Conservation (phyloP, 169 alveolate genomes). For the Cryptosporidium andersoni region DNA sequence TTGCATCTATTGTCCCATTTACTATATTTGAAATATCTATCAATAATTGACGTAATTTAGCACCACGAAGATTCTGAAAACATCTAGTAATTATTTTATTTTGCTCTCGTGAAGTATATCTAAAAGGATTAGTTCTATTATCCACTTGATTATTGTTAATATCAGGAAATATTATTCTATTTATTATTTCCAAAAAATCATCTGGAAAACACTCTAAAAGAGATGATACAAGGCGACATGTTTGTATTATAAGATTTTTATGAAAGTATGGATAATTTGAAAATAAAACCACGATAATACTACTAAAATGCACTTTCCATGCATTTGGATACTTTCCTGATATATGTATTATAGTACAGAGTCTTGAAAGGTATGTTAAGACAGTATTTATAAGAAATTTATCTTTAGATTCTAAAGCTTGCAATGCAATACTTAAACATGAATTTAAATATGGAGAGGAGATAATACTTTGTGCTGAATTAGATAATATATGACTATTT, state of each 20-base stretch:
- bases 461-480: slow-evolving; percentile 18
- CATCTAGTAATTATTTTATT: slow-evolving; percentile 2
- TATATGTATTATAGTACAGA: slow-evolving; percentile 18
- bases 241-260: slow-evolving; percentile 34
- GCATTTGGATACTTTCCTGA: slow-evolving; percentile 3
- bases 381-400: slow-evolving; percentile 28
- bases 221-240: slow-evolving; percentile 12
- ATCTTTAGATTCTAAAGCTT: slow-evolving; percentile 46
- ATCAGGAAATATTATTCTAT: slow-evolving; percentile 52
- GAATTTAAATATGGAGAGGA: slow-evolving; percentile 21
- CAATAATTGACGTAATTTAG: slow-evolving; percentile 35
- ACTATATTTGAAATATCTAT: slow-evolving; percentile 33
- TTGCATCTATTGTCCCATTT: slow-evolving; percentile 18
- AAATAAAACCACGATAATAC: slow-evolving; percentile 6
- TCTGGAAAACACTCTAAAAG: slow-evolving; percentile 33
- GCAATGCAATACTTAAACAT: slow-evolving; percentile 9
- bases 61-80: slow-evolving; percentile 12
- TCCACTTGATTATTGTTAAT: not conserved
- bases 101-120: slow-evolving; percentile 20
- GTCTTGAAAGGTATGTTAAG: slow-evolving; percentile 8
- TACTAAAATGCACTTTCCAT: slow-evolving; percentile 35
- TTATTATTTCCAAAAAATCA: slow-evolving; percentile 15
- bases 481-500: not conserved
- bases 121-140: slow-evolving; percentile 18
- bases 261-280: slow-evolving; percentile 10